Evolutionary conservation across 495 filamentous ascomycete genomes (phyloP).

Genomic region (Terfezia boudieri): DNA sequence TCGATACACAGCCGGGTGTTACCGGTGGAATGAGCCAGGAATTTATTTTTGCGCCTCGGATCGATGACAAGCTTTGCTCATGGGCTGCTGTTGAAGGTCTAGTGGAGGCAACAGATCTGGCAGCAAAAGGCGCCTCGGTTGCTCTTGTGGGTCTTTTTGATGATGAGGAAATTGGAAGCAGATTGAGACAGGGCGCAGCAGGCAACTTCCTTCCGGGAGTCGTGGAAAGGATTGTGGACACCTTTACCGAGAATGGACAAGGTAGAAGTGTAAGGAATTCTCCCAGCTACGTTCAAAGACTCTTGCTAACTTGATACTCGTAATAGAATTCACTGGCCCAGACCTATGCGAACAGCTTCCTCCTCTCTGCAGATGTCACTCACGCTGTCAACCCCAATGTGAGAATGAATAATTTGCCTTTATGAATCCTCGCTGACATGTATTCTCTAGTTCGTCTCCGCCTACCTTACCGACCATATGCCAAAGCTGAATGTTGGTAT

Average conservation of each 20-base stretch:
- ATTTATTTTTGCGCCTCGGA: constrained; percentile 81
- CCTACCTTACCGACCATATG: constrained; percentile 64
- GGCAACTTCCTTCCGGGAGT: constrained; percentile 65
- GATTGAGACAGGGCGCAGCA: constrained; percentile 70
- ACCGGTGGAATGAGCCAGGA: constrained; percentile 77
- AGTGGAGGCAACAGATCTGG: constrained; percentile 33
- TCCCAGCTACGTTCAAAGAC: background rate
- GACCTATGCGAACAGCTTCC: constrained; percentile 79
- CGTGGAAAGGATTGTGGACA: constrained; percentile 60
- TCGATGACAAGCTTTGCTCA: constrained; percentile 93
- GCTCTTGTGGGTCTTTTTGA: constrained; percentile 84
- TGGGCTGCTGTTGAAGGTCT: constrained; percentile 79
- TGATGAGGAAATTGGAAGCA: constrained; percentile 83
- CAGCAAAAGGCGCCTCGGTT: constrained; percentile 29
- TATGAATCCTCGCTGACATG: too few relatives aligned
- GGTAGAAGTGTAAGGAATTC: constrained; percentile 7
- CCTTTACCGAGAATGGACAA: constrained; percentile 27
- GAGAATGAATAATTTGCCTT: background rate
- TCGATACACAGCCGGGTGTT: constrained; percentile 66
- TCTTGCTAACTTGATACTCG: background rate
- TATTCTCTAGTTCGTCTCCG: constrained; percentile 30
- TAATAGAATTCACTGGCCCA: constrained; percentile 44
- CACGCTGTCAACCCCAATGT: constrained; percentile 85
- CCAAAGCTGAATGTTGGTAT: constrained; percentile 81
- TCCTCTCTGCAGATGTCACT: constrained; percentile 79